Evolutionary conservation across 75 land plant genomes (phyloP).

Genomic region (Chamaecyparis obtusa): DNA sequence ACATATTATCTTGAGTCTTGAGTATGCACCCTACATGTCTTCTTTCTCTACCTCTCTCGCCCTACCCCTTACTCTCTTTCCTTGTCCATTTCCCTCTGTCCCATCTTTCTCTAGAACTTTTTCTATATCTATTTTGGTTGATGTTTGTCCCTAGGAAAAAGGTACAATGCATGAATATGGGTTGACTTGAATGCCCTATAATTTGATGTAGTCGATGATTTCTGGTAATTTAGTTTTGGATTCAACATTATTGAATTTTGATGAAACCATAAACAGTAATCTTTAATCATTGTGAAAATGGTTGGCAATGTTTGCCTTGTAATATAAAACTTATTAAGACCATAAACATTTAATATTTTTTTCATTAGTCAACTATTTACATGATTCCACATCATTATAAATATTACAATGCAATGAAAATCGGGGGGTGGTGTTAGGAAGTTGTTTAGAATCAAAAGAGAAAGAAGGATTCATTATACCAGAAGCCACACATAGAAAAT

Average conservation of each 20-base stretch:
- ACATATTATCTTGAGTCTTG: not conserved
- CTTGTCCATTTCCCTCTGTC: not conserved
- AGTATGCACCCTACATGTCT: not conserved
- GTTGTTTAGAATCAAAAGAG: too few species aligned
- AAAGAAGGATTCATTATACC: too few species aligned
- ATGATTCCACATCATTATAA: not conserved
- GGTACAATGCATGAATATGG: not conserved
- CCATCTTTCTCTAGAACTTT: too few species aligned
- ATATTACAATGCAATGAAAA: too few species aligned
- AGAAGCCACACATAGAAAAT: too few species aligned
- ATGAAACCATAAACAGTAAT: not conserved
- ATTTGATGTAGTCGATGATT: not conserved
- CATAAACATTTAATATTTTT: not conserved
- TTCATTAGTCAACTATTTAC: not conserved
- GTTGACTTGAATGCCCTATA: not conserved
- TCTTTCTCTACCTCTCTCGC: not conserved
- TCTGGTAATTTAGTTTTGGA: not conserved
- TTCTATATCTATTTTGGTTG: not conserved
- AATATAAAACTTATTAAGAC: not conserved
- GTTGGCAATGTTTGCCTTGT: not conserved
- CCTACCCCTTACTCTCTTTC: not conserved
- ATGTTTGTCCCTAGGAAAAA: not conserved
- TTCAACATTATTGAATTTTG: not conserved
- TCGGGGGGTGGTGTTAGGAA: too few species aligned
- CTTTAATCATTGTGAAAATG: not conserved